Evolutionary conservation across 805 yeast species (phyloP).

Genomic region (Pichia sporocuriosa): DNA sequence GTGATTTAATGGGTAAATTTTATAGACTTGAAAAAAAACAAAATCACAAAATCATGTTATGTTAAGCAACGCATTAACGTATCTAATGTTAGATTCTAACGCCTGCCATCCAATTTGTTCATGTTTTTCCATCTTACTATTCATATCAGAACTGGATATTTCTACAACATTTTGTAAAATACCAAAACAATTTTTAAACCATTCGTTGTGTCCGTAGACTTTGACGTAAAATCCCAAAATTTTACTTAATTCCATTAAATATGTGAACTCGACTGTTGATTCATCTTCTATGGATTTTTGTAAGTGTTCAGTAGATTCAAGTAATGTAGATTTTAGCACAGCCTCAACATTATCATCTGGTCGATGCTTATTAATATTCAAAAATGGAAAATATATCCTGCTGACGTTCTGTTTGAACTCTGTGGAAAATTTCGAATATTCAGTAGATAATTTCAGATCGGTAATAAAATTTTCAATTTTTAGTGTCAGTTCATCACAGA

Average conservation of each 20-base stretch:
- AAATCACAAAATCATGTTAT: too few relatives aligned
- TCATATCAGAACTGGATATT: not conserved
- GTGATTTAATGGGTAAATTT: not conserved
- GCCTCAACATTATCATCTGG: not conserved
- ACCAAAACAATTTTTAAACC: slow-evolving; percentile 9
- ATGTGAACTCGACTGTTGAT: slow-evolving; percentile 5
- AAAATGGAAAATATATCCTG: slow-evolving; percentile 4
- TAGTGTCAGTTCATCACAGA: too few relatives aligned
- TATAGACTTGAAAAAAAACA: too few relatives aligned
- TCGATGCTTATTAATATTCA: not conserved
- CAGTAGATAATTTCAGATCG: not conserved
- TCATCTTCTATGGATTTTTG: not conserved
- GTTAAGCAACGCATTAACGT: not conserved
- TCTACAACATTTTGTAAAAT: slow-evolving; percentile 1
- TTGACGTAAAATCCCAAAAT: slow-evolving; percentile 10
- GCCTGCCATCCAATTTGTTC: slow-evolving; percentile 1
- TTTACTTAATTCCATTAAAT: slow-evolving; percentile 10
- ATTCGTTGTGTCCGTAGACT: not conserved
- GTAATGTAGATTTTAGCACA: not conserved
- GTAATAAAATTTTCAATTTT: not conserved
- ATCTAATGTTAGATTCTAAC: slow-evolving; percentile 9
- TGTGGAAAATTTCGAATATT: not conserved
- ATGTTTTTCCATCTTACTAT: not conserved
- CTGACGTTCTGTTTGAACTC: slow-evolving; percentile 3
- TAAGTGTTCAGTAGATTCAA: not conserved